Evolutionary conservation across 169 alveolate genomes (phyloP).

Genomic region (Perkinsus chesapeaki): DNA sequence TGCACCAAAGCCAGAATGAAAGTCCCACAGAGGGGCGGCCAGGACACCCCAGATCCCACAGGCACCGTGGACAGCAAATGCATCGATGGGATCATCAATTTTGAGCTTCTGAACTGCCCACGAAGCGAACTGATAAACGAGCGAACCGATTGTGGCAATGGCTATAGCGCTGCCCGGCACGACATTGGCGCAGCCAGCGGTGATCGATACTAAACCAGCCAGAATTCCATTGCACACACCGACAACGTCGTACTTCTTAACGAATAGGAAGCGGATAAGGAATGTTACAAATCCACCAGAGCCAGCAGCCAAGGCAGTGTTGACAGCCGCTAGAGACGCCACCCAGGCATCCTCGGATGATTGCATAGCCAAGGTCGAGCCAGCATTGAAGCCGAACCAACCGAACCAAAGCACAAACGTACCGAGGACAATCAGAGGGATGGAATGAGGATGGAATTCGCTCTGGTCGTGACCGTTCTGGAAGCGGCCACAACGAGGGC

Average conservation of each 20-base stretch:
- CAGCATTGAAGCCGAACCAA: constrained; percentile 17
- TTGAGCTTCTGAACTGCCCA: neutral
- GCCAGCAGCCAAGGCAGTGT: constrained; percentile 17
- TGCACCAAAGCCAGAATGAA: neutral
- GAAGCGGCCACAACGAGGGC: constrained; percentile 6
- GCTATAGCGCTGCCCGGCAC: neutral
- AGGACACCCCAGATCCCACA: constrained; percentile 2
- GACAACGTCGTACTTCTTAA: neutral
- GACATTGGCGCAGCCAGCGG: constrained; percentile 3
- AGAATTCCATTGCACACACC: neutral
- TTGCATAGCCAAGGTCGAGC: neutral
- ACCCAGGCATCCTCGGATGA: neutral
- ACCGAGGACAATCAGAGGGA: constrained; percentile 3
- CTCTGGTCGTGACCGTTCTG: neutral
- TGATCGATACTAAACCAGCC: neutral
- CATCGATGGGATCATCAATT: constrained; percentile 8
- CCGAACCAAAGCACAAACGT: constrained; percentile 14
- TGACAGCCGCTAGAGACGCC: constrained; percentile 19
- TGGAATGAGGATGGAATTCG: neutral
- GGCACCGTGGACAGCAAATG: constrained; percentile 1
- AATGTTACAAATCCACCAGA: neutral
- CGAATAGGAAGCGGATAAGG: neutral
- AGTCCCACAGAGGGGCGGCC: neutral
- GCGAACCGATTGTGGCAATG: neutral
- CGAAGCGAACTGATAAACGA: neutral